Evolutionary conservation across 441 rosid species (phyloP).

Genomic region (Heliophila coronopifolia): DNA sequence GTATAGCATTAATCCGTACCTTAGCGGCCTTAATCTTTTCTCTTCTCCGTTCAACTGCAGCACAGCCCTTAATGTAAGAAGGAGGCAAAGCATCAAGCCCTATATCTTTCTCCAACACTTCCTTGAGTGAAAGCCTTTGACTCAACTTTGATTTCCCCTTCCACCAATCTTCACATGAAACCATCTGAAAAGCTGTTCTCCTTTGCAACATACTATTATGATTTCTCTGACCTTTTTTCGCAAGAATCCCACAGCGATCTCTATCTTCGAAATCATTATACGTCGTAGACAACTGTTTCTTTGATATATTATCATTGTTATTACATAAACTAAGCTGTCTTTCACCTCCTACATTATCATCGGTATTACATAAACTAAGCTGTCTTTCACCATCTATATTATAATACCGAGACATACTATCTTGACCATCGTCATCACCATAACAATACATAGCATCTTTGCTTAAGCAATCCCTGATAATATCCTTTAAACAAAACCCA

Average conservation of each 20-base stretch:
- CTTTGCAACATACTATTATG: constrained; percentile 11
- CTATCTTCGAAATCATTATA: constrained; percentile 39
- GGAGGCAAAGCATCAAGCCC: constrained; percentile 66
- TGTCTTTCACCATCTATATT: constrained; percentile 26
- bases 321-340: constrained; percentile 12
- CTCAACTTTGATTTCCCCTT: constrained; percentile 66
- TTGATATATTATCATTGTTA: constrained; percentile 37
- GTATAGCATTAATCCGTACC: constrained; percentile 44
- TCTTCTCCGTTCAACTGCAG: constrained; percentile 42
- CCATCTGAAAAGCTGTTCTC: constrained; percentile 23
- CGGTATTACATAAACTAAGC: constrained; percentile 10
- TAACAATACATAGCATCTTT: constrained; percentile 35
- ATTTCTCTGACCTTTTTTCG: constrained; percentile 16
- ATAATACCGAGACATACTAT: constrained; percentile 32
- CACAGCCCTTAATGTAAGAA: constrained; percentile 50
- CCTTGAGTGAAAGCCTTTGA: constrained; percentile 55
- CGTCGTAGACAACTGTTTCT: constrained; percentile 40
- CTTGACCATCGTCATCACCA: constrained; percentile 12
- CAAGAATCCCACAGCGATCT: constrained; percentile 12
- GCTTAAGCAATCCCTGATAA: constrained; percentile 46
- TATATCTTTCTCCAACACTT: constrained; percentile 64
- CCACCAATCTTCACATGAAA: constrained; percentile 60
- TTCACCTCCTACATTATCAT: constrained; percentile 24
- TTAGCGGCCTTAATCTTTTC: constrained; percentile 67
- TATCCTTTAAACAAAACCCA: constrained; percentile 40